Conservation (phyloP, 2,329 filamentous ascomycete genomes). For the Chaetomium globosum region DNA sequence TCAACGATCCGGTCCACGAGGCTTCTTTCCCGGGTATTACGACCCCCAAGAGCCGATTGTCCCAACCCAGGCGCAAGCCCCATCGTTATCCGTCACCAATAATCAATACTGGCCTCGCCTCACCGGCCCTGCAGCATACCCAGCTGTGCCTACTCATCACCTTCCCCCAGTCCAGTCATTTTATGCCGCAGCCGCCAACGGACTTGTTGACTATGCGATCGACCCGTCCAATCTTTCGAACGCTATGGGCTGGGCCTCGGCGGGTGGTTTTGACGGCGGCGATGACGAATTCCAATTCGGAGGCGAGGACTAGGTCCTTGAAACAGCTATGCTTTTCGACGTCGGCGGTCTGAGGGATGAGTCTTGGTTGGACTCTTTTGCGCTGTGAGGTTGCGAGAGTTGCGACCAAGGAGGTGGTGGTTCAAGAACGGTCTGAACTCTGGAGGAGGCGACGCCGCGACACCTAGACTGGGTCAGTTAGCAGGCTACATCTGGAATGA, state of each 20-base stretch:
- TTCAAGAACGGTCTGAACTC: too few relatives aligned
- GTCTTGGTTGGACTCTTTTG: too few relatives aligned
- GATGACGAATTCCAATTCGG: background rate
- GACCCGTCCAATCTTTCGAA: too few relatives aligned
- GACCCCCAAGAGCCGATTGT: background rate
- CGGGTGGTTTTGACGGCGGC: background rate
- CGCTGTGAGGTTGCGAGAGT: too few relatives aligned
- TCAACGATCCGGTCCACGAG: background rate
- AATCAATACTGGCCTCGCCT: background rate
- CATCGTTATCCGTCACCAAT: background rate
- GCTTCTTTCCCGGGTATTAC: background rate
- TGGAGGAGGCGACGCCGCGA: too few relatives aligned
- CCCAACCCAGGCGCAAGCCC: background rate
- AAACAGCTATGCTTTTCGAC: too few relatives aligned
- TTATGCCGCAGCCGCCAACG: background rate
- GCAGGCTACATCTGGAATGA: background rate
- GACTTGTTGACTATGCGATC: background rate
- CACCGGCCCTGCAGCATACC: background rate
- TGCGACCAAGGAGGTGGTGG: too few relatives aligned
- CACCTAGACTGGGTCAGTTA: background rate
- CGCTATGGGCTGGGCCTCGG: background rate
- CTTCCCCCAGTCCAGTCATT: background rate
- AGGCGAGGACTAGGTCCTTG: background rate
- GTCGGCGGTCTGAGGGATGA: too few relatives aligned
- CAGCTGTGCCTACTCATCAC: background rate